Evolutionary conservation across 805 yeast species (phyloP), one percentile per base, ranked within the genome.

Genomic region (Suhomyces prunicola): DNA sequence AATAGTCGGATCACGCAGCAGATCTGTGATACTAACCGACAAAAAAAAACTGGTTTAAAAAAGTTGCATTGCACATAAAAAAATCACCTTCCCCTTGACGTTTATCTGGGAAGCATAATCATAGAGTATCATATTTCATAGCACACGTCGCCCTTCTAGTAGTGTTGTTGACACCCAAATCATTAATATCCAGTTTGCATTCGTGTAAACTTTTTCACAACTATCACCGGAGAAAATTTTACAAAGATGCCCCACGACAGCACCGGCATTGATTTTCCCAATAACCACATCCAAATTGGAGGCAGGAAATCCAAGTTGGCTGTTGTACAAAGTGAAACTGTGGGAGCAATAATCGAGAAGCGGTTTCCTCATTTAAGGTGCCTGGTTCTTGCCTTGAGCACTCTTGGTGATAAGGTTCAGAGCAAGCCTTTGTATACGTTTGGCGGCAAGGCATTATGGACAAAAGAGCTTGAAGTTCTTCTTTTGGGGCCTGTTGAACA

Each of bases 401-500:
- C 99, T 1, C 76, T 94, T 35, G 99, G 98, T 24, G 99, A 94
- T 73, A 87, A 89, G 65, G 86, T 88, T 29, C 94, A 85, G 65
- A 81, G 79, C 64, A 86, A 84, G 66, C 97, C 99, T 6, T 76
- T 94, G 48, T 94, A 93, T 69, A 83, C 96, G 4, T 94, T 94
- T 71, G 98, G 97, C 44, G 99, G 99, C 24, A 94, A 94, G 68
- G 84, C 97, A 0, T 70, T 94, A 23, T 94, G 99, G 99, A 94
- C 99, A 2, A 88, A 89, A 65, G 99, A 94, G 70, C 77, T 94
- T 53, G 99, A 94, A 71, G 85, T 85, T 23, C 73, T 91, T 47
- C 73, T 93, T 40, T 78, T 87, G 58, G 80, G 80, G 56, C 76
- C 80, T 46, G 78, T 84, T 24, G 92, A 87, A 27, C 74, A 71